Conservation (phyloP, 2,329 filamentous ascomycete species). For the Penicillium polonicum region DNA sequence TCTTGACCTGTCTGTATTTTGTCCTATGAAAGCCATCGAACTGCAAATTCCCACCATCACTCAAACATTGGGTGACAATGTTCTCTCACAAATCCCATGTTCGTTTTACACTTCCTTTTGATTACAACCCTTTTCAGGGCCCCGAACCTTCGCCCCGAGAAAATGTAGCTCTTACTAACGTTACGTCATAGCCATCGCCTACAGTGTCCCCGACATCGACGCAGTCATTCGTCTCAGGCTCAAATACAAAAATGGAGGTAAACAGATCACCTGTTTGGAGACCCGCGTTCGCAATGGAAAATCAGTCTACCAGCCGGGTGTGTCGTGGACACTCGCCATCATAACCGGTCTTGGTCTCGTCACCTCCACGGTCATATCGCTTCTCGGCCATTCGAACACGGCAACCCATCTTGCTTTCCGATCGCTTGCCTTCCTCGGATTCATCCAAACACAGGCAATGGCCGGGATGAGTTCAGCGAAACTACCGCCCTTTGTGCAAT, state of each 20-base stretch:
- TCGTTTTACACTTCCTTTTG: conserved; percentile 24
- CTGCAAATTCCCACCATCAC: conserved; percentile 70
- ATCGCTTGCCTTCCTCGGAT: conserved; percentile 84
- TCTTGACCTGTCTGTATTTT: conserved; percentile 68
- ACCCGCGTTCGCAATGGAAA: conserved; percentile 45
- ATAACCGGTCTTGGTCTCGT: conserved; percentile 80
- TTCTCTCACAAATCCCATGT: conserved; percentile 67
- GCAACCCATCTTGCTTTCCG: conserved; percentile 92
- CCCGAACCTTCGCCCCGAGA: too few relatives aligned
- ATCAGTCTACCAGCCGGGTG: conserved; percentile 73
- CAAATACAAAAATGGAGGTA: conserved; percentile 10
- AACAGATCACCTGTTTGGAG: conserved; percentile 18
- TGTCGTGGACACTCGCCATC: conserved; percentile 85
- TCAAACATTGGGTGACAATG: conserved; percentile 55
- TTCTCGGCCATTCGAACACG: conserved; percentile 87
- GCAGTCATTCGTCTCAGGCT: conserved; percentile 19
- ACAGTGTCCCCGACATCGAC: conserved; percentile 67
- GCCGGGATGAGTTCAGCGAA: conserved; percentile 76
- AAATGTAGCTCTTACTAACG: conserved; percentile 7
- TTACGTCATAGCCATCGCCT: conserved; percentile 64
- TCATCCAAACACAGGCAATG: conserved; percentile 92
- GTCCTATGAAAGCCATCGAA: conserved; percentile 83
- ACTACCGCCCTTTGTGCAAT: conserved; percentile 80
- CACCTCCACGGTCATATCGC: conserved; percentile 82
- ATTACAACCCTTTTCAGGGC: background rate